Conservation (phyloP, 73 alveolate species). For the Paramecium bursaria region DNA sequence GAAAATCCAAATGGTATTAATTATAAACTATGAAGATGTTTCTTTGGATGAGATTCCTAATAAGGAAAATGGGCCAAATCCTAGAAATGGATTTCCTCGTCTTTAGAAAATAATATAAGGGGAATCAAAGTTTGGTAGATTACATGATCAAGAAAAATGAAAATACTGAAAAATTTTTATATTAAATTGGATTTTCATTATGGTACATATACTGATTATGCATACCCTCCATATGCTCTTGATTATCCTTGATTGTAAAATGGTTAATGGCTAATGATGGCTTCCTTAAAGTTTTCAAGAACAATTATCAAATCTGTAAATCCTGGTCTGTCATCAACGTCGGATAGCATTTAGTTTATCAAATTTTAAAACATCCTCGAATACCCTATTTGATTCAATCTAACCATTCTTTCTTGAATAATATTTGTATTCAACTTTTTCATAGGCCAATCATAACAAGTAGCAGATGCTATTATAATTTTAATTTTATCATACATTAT, state of each 20-base stretch:
- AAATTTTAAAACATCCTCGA: neutral
- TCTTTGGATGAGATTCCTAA: slow-evolving; percentile 66
- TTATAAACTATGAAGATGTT: neutral
- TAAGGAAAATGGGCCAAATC: slow-evolving; percentile 69
- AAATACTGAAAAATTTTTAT: too few relatives aligned
- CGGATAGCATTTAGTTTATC: slow-evolving; percentile 36
- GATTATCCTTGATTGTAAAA: too few relatives aligned
- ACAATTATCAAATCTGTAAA: slow-evolving; percentile 20
- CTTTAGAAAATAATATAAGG: slow-evolving; percentile 15
- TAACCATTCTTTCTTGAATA: neutral
- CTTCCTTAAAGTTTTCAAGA: slow-evolving; percentile 5
- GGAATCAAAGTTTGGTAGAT: too few relatives aligned
- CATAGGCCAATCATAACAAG: slow-evolving; percentile 27
- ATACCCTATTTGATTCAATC: slow-evolving; percentile 8
- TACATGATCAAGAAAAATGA: too few relatives aligned
- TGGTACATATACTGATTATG: too few relatives aligned
- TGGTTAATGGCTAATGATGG: neutral
- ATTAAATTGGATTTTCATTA: too few relatives aligned
- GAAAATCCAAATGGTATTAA: slow-evolving; percentile 71
- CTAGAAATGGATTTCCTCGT: slow-evolving; percentile 70
- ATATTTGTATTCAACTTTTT: neutral
- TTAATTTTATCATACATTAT: neutral
- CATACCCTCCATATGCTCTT: too few relatives aligned
- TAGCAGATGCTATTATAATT: neutral
- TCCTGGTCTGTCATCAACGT: slow-evolving; percentile 31